Evolutionary conservation across 139 green algal species (phyloP).

Genomic region (Tetraselmis chui): DNA sequence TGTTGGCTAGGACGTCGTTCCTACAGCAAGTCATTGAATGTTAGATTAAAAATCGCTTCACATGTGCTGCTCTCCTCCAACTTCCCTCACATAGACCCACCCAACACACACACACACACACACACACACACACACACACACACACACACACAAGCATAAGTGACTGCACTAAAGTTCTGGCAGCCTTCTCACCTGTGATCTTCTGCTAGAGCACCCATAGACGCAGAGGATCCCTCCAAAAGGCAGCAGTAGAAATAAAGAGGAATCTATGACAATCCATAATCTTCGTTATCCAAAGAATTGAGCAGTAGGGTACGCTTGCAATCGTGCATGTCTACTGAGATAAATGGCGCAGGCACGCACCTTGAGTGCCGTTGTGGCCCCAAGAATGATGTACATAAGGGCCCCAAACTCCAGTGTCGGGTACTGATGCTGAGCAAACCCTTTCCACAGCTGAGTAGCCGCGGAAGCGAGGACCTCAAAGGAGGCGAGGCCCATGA

Average conservation of each 20-base stretch:
- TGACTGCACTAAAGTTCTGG: background rate
- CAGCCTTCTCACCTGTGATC: slow-evolving; percentile 9
- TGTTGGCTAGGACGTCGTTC: slow-evolving; percentile 19
- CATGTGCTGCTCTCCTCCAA: too few species aligned
- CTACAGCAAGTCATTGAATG: too few species aligned
- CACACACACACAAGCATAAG: too few species aligned
- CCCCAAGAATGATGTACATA: slow-evolving; percentile 54
- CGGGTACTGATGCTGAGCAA: slow-evolving; percentile 16
- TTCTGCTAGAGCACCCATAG: slow-evolving; percentile 6
- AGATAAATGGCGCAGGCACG: too few species aligned
- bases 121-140: too few species aligned
- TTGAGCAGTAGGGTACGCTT: too few species aligned
- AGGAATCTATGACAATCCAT: background rate
- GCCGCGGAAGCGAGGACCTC: slow-evolving; percentile 42
- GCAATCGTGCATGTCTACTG: too few species aligned
- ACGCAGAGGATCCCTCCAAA: slow-evolving; percentile 9
- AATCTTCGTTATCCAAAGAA: too few species aligned
- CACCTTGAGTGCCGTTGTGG: slow-evolving; percentile 51
- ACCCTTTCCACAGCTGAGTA: slow-evolving; percentile 16
- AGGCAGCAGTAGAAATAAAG: slow-evolving; percentile 30
- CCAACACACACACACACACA: too few species aligned
- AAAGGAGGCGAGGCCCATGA: slow-evolving; percentile 54
- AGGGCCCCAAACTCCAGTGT: slow-evolving; percentile 36
- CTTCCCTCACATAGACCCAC: too few species aligned
- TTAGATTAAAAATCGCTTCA: too few species aligned